Conservation (phyloP, 768 basidiomycete species). For the Gyrodon lividus region DNA sequence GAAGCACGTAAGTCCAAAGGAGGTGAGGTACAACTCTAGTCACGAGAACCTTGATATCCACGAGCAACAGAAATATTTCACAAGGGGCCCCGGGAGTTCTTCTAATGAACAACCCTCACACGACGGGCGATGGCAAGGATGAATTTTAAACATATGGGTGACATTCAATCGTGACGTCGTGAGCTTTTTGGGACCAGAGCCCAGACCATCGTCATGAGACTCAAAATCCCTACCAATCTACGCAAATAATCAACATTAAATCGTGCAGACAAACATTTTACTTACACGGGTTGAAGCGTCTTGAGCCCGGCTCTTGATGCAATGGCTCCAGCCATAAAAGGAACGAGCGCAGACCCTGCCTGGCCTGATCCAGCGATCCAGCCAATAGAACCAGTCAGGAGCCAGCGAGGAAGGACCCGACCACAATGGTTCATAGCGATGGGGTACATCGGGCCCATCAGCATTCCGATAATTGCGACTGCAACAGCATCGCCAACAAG, state of each 20-base stretch:
- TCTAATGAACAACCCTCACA: not conserved
- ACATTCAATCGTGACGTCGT: conserved; percentile 4
- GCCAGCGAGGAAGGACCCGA: conserved; percentile 34
- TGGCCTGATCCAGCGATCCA: conserved; percentile 55
- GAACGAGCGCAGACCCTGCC: conserved; percentile 49
- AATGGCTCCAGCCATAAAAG: conserved; percentile 50
- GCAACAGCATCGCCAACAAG: conserved; percentile 64
- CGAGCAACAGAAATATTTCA: not conserved
- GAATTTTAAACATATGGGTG: not conserved
- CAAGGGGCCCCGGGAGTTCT: not conserved
- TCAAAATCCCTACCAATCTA: conserved; percentile 37
- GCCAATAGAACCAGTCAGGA: conserved; percentile 40
- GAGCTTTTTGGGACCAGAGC: conserved; percentile 32
- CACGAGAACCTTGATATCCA: not conserved
- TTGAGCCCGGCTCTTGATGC: conserved; percentile 41
- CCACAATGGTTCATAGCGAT: conserved; percentile 41
- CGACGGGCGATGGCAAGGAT: not conserved
- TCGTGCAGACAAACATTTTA: not conserved
- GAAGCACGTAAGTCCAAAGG: too few species aligned
- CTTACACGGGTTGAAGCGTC: conserved; percentile 50
- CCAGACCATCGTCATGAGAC: conserved; percentile 40
- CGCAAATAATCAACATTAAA: not conserved
- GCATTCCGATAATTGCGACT: conserved; percentile 60
- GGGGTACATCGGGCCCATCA: conserved; percentile 78
- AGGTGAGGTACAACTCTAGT: too few species aligned